Evolutionary conservation across 371 early-diverging fungal species (phyloP).

Genomic region (Rozella allomycis): DNA sequence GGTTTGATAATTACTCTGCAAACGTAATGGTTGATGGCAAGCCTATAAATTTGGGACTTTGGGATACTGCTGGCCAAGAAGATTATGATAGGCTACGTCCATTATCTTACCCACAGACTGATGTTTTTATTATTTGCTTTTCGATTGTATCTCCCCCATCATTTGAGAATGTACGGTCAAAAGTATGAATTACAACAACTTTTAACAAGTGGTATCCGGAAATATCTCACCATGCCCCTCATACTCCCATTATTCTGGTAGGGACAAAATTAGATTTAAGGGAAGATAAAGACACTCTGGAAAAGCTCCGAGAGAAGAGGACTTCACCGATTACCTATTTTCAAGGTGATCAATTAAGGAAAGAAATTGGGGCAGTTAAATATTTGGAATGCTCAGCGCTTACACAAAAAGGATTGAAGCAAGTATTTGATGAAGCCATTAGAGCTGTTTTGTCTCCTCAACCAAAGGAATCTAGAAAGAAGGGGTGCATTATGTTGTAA

Average conservation of each 20-base stretch:
- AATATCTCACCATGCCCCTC: slow-evolving; percentile 82
- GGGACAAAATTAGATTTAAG: slow-evolving; percentile 97
- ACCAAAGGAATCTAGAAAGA: slow-evolving; percentile 13
- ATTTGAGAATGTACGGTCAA: slow-evolving; percentile 57
- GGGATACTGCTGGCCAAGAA: slow-evolving; percentile 84
- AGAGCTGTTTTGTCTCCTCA: slow-evolving; percentile 57
- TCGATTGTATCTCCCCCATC: slow-evolving; percentile 48
- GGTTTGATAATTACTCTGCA: slow-evolving; percentile 67
- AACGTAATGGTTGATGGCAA: slow-evolving; percentile 54
- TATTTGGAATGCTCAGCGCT: slow-evolving; percentile 97
- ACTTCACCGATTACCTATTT: slow-evolving; percentile 74
- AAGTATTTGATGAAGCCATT: slow-evolving; percentile 93
- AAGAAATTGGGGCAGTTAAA: slow-evolving; percentile 70
- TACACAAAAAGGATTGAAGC: slow-evolving; percentile 90
- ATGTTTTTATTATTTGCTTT: slow-evolving; percentile 71
- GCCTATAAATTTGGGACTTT: slow-evolving; percentile 56
- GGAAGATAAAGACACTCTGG: slow-evolving; percentile 69
- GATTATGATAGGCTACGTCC: slow-evolving; percentile 64
- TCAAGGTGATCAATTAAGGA: slow-evolving; percentile 69
- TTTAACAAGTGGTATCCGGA: slow-evolving; percentile 69
- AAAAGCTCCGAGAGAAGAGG: slow-evolving; percentile 59
- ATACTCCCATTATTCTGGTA: slow-evolving; percentile 83
- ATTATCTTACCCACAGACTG: slow-evolving; percentile 66
- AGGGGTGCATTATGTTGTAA: neutral
- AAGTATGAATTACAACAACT: slow-evolving; percentile 22